Percentiles rank a stretch among this genome's conserved stretches.
Conservation (phyloP, 352 stramenopile species). For the Globisporangium canariense region DNA sequence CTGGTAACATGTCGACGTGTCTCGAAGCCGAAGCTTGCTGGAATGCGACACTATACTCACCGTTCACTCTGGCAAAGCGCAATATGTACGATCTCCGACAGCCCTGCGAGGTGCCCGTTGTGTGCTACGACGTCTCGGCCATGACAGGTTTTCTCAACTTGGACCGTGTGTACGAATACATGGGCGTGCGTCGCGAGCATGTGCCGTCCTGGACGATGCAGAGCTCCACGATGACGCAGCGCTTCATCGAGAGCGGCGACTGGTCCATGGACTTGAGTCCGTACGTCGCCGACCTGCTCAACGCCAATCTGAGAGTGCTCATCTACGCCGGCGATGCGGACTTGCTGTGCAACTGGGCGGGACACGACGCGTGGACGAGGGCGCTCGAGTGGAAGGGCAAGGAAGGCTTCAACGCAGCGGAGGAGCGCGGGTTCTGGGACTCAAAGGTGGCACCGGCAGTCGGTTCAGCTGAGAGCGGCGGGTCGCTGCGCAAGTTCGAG, state of each 20-base stretch:
- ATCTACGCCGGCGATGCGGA: conserved; percentile 96
- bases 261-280: conserved; percentile 80
- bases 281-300: conserved; percentile 86
- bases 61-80: neutral
- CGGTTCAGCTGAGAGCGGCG: neutral
- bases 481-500: conserved; percentile 18
- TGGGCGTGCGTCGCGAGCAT: conserved; percentile 36
- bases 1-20: neutral
- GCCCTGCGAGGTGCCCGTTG: neutral
- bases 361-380: conserved; percentile 90
- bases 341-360: conserved; percentile 96
- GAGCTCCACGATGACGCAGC: conserved; percentile 88
- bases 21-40: neutral
- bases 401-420: conserved; percentile 70
- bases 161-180: conserved; percentile 28
- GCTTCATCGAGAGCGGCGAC: conserved; percentile 45
- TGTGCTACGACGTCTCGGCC: conserved; percentile 7
- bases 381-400: conserved; percentile 89
- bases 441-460: neutral
- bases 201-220: conserved; percentile 83
- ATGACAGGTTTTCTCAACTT: neutral
- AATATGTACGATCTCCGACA: neutral
- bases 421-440: conserved; percentile 23
- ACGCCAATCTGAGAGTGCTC: conserved; percentile 76
- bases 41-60: neutral